Evolutionary conservation across 768 basidiomycete genomes (phyloP).

Genomic region (Suillus ampliporus): DNA sequence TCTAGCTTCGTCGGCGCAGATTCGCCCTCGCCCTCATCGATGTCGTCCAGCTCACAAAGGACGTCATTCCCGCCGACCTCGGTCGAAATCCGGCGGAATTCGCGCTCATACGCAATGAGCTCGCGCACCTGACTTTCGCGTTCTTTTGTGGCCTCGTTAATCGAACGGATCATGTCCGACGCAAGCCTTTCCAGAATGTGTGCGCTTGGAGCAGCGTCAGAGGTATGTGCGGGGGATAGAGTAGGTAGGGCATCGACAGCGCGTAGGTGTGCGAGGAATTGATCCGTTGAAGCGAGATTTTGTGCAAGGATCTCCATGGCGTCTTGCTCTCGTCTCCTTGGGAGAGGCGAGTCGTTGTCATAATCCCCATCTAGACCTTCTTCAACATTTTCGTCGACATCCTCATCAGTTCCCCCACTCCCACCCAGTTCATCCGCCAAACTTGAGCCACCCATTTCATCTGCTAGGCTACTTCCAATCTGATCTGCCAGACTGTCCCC

Average conservation of each 20-base stretch:
- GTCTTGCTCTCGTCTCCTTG: slow-evolving; percentile 47
- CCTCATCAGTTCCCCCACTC: slow-evolving; percentile 18
- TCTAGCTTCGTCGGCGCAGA: slow-evolving; percentile 36
- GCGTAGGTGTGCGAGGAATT: slow-evolving; percentile 75
- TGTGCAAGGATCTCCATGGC: slow-evolving; percentile 75
- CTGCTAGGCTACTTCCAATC: slow-evolving; percentile 26
- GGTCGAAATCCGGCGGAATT: slow-evolving; percentile 76
- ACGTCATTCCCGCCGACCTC: slow-evolving; percentile 81
- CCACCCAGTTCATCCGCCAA: slow-evolving; percentile 44
- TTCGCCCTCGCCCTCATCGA: slow-evolving; percentile 49
- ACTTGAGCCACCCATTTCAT: slow-evolving; percentile 35
- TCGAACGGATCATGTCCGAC: slow-evolving; percentile 74
- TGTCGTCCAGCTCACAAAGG: slow-evolving; percentile 69
- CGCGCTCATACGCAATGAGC: slow-evolving; percentile 76
- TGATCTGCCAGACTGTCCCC: slow-evolving; percentile 30
- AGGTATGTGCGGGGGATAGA: slow-evolving; percentile 40
- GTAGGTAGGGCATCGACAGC: slow-evolving; percentile 63
- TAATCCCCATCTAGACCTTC: slow-evolving; percentile 31
- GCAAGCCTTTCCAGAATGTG: slow-evolving; percentile 68
- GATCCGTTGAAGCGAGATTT: slow-evolving; percentile 78
- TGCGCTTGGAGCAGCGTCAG: slow-evolving; percentile 21
- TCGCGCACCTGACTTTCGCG: slow-evolving; percentile 84
- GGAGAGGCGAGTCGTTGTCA: slow-evolving; percentile 30
- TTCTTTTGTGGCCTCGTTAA: slow-evolving; percentile 77
- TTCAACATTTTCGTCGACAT: slow-evolving; percentile 18